Percentiles rank a stretch among this genome's conserved stretches.
Conservation (phyloP, 2,329 filamentous ascomycete genomes). For the Gliomastix tumulicola region DNA sequence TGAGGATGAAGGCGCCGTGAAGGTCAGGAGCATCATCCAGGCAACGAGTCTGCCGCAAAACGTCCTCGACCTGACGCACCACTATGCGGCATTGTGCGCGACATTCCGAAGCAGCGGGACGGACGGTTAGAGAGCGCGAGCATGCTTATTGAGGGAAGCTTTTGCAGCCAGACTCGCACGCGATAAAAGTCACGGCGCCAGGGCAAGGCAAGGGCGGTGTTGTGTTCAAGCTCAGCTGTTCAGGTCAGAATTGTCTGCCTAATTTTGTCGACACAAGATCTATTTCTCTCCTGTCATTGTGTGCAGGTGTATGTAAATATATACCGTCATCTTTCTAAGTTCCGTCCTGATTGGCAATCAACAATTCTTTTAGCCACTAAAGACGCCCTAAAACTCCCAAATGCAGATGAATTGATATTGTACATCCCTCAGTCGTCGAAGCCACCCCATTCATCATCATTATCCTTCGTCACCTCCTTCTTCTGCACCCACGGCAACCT, state of each 20-base stretch:
- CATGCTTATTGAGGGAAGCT: neutral
- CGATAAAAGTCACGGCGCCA: no score
- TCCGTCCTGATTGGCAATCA: no score
- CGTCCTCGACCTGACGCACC: slow-evolving; percentile 89
- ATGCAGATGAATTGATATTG: no score
- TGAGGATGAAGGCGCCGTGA: slow-evolving; percentile 95
- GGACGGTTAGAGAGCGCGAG: slow-evolving; percentile 67
- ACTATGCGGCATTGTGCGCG: slow-evolving; percentile 90
- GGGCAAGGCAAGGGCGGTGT: no score
- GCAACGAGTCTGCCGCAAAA: slow-evolving; percentile 89
- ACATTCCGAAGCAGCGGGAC: slow-evolving; percentile 93
- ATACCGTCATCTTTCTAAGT: no score
- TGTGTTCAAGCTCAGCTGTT: neutral
- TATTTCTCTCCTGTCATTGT: no score
- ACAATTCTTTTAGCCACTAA: no score
- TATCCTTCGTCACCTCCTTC: slow-evolving; percentile 31
- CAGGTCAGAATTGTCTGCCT: no score
- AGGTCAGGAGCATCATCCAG: slow-evolving; percentile 94
- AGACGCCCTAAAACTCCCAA: no score
- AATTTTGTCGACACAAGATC: no score
- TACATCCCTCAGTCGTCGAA: slow-evolving; percentile 52
- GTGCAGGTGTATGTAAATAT: no score
- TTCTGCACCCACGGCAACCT: slow-evolving; percentile 58
- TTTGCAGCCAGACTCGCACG: neutral
- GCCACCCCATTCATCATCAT: slow-evolving; percentile 51